phyloP scores from a whole-genome alignment of 1,139 yeast genomes.

The Lodderomyces orthopsilosis region DNA sequence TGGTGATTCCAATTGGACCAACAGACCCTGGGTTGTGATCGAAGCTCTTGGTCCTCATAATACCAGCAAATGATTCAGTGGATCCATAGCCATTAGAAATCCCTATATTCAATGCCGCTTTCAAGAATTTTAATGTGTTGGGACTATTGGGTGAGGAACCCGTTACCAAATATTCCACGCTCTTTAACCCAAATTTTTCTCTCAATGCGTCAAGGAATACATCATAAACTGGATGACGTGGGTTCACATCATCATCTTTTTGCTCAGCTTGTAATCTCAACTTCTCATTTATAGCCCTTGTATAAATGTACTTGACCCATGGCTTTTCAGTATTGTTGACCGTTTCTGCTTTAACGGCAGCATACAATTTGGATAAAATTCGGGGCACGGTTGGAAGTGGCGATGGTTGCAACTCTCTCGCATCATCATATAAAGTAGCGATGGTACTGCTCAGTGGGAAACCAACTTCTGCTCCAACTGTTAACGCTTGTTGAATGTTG shows the following conservation, averaged over 20 bases:
- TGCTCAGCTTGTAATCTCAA: constrained; percentile 25
- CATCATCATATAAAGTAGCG: constrained; percentile 36
- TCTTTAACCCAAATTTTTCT: constrained; percentile 37
- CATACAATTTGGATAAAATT: constrained; percentile 37
- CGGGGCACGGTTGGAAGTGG: constrained; percentile 39
- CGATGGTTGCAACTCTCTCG: constrained; percentile 33
- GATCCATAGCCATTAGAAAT: constrained; percentile 45
- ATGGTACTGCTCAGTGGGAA: constrained; percentile 41
- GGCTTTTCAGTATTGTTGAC: constrained; percentile 42
- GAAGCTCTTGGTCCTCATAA: constrained; percentile 26
- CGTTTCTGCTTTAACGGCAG: constrained; percentile 46
- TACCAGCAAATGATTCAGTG: constrained; percentile 47
- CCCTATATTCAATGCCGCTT: constrained; percentile 39
- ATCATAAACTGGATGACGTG: constrained; percentile 32
- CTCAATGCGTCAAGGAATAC: constrained; percentile 24
- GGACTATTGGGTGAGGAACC: constrained; percentile 48
- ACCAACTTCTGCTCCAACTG: constrained; percentile 33
- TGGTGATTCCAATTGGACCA: constrained; percentile 34
- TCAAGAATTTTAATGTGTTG: constrained; percentile 39
- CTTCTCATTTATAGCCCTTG: constrained; percentile 31
- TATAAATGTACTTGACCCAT: constrained; percentile 22
- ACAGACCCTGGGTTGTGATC: constrained; percentile 38
- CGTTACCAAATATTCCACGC: constrained; percentile 24
- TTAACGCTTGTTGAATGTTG: constrained; percentile 22
- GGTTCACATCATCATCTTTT: constrained; percentile 10